Base-by-base conservation (phyloP, 495 filamentous ascomycete species). In the Penicillium subrubescens region DNA sequence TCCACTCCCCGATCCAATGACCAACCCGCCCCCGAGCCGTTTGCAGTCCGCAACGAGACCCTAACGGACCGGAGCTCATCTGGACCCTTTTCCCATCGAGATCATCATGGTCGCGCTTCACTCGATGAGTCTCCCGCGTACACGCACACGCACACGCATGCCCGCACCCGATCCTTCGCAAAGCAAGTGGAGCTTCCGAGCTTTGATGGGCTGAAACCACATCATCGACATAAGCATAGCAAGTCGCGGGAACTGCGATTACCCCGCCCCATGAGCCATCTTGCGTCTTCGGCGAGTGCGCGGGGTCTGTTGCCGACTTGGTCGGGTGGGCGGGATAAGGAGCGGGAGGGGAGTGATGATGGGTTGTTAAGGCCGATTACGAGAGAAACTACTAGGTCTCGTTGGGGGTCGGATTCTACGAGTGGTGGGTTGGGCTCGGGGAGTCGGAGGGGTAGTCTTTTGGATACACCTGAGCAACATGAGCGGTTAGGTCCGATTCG, bases 201-300 rank as follows among this genome's bases (percentile, higher is more conserved):
- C 27, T 68, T 65, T 12, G 72, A 71, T 29, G 70, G 59, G 21
- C n/a, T 65, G 8, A 71, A 65, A 34, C 58, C 62, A 25, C 67
- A 67, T 35, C 70, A 71, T 41, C 74, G 72, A 21, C 70, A 77
- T 37, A 75, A 73, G 56, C 71, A 75, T 50, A 73, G 65, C 70
- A 80, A 79, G 66, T 78, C 77, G 31, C 75, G 75, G 25, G 77
- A 82, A 46, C 35, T 67, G 14, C 73, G 74, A 31, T 60, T 81
- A 8, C 74, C 76, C 5, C 77, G 73, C 21, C 77, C 67, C 27
- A 81, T 80, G 75, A 80, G 70, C 57, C 72, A 75, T 12, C 63
- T 77, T n/a, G 64, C 75, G 5, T 75, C 77, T 8, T 77, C 77
- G 6, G 68, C 76, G 12, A 73, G 72, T 37, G 74, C 73, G 10